Evolutionary conservation across 78 protist genomes (phyloP), one percentile per base, ranked within the genome.

Genomic region (Anaeramoeba flamelloides): DNA sequence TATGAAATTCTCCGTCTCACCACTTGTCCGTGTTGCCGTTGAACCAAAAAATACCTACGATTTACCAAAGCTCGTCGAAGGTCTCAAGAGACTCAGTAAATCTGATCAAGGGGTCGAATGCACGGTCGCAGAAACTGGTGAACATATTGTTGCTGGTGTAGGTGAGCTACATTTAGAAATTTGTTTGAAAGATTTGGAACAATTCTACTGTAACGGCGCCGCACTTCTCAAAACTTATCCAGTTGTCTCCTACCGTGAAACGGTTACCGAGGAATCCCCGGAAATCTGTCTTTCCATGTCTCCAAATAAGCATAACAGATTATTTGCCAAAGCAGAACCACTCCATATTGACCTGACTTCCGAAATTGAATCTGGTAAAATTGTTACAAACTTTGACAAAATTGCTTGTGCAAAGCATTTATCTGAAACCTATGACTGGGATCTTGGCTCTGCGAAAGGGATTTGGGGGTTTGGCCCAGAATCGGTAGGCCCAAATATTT

Each of bases 251-350:
- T 94, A 82, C 94, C 87, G 97, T 39, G 99, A 96, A 87, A 91
- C 97, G 8, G 93, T 95, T 81, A 40, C 87, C 38, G 84, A 41
- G 39, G 69, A 84, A 83, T 88, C 96, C 1, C 33, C 65, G 65
- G 3, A 38, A 39, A 76, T 40, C 39, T 86, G 92, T 86, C 82
- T 96, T 75, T 53, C 96, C 84, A 96, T 95, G 95, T 96, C 99
- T 33, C 97, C 99, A 82, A 98, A 98, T 98, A 94, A 94, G 91
- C 99, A 95, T 93, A 98, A 98, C 97, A 92, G 99, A 79, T 82
- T 98, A 79, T 92, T 76, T 91, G 32, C 84, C 84, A 74, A 84
- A 82, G 98, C 97, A 30, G 41, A 0, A 31, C 98, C 98, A 31
- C 76, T 97, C 41, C 82, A 80, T 31, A 94, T 93, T 80, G 98